Percentiles rank a stretch among this genome's conserved stretches.
Evolutionary conservation across 2,329 filamentous ascomycete species (phyloP).

Genomic region (Stachybotrys chartarum): DNA sequence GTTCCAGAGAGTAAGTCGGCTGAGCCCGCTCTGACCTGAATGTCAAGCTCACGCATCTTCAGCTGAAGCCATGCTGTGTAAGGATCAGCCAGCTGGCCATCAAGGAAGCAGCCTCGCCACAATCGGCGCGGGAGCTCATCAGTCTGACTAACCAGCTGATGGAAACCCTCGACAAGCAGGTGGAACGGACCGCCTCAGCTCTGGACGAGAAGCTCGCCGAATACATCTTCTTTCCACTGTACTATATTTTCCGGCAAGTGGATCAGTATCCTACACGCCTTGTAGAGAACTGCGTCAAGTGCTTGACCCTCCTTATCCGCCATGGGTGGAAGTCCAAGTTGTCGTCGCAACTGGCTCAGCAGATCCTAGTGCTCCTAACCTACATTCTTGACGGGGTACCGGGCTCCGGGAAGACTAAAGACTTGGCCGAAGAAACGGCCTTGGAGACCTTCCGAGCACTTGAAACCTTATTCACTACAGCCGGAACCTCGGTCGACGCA

Average conservation of each 20-base stretch:
- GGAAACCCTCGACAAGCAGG: slow-evolving; percentile 36
- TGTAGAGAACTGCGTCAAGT: slow-evolving; percentile 70
- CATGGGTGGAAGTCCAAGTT: slow-evolving; percentile 74
- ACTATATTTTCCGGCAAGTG: slow-evolving; percentile 74
- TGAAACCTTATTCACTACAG: slow-evolving; percentile 53
- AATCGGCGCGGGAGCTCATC: slow-evolving; percentile 35
- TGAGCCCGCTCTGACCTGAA: neutral
- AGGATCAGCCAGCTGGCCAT: slow-evolving; percentile 52
- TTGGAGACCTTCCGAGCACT: slow-evolving; percentile 66
- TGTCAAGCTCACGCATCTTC: slow-evolving; percentile 3
- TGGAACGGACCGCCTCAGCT: slow-evolving; percentile 33
- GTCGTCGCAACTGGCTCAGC: slow-evolving; percentile 65
- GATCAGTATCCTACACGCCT: slow-evolving; percentile 63
- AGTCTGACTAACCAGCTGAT: slow-evolving; percentile 38
- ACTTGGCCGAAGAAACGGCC: slow-evolving; percentile 65
- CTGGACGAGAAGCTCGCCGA: slow-evolving; percentile 82
- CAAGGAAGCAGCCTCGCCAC: slow-evolving; percentile 34
- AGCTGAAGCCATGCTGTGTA: slow-evolving; percentile 59
- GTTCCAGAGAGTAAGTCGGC: slow-evolving; percentile 19
- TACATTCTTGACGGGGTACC: slow-evolving; percentile 72
- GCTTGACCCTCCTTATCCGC: slow-evolving; percentile 64
- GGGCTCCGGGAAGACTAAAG: slow-evolving; percentile 35
- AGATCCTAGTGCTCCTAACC: slow-evolving; percentile 78
- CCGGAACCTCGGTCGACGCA: slow-evolving; percentile 42
- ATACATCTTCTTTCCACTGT: slow-evolving; percentile 91